Base-by-base conservation (phyloP, 2,329 filamentous ascomycete genomes). In the Pseudocercospora fijiensis region DNA sequence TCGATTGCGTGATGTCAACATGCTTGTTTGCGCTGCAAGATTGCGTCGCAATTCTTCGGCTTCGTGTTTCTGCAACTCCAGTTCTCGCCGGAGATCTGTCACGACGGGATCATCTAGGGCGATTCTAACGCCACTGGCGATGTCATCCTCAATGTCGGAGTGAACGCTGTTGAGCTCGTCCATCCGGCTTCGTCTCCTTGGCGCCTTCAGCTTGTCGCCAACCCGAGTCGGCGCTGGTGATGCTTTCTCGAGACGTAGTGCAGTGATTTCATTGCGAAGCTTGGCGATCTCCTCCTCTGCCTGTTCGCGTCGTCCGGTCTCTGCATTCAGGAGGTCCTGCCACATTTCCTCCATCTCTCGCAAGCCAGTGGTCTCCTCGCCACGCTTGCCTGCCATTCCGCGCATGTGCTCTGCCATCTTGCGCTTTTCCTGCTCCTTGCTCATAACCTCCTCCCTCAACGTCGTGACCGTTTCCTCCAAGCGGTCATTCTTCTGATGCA, bases 1-100 rank as follows among this genome's bases (percentile, higher is more conserved):
- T 26, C 92, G 90, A 73, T 97, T 97, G 24, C 95, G 86, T 37
- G 95, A 98, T 0, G 94, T 97, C 33, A 99, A 84, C 92, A 99
- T 98, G 0, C 93, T 97, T 0, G 93, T 96, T 76, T 99, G 95
- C 2, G 95, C 95, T 65, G 93, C 92, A 28, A 98, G 90, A 76
- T 98, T 93, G 60, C 93, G 90, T 59, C 94, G 87, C 30, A 99
- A 79, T 75, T 97, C 94, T 2, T 92, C 91, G 72, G 97, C 98
- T 73, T 98, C 94, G 74, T 94, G 92, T 58, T 91, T 89, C 53
- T 56, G 53, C n/a, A 22, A 8, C 18, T 56, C 53, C n/a, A 56
- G 53, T 26, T 56, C 53, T 13, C n/a, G 53, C 5, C 53, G 53
- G 27, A 98, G 80, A 70, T 96, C 89, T 66, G 96, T 92, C n/a